Base-by-base conservation (phyloP, 148 eudicot species). In the Heliosperma pusillum region DNA sequence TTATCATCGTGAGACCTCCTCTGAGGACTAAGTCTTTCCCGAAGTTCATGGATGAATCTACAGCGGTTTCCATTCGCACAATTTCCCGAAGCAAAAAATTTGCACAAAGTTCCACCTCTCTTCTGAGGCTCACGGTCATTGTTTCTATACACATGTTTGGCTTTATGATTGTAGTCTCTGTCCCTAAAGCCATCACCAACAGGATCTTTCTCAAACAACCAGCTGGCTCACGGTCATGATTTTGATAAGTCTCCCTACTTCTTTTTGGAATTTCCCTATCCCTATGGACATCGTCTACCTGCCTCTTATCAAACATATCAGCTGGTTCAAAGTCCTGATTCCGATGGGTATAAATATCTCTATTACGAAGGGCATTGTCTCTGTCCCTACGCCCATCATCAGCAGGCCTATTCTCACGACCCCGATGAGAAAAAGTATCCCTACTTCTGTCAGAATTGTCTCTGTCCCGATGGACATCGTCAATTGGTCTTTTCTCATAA, bases 31-130 rank as follows among this genome's bases (percentile, higher is more conserved):
- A 47, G 71, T 63, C 10, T 68, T 64, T 78, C 84, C 50, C 44
- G 75, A 72, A 65, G 60, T 63, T 81, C 80, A 81, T 84, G 87
- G 40, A 83, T 75, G 69, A 78, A 81, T 72, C 75, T 81, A 78
- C 87, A 84, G 44, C 77, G 80, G 15, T 71, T 81, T 68, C 84
- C 87, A 73, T 84, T 78, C 17, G 72, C 71, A 62, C 87, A 84
- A 81, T 76, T 78, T 69, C 87, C 87, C 1, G 84, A 77, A 55
- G 87, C 84, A 76, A 81, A 84, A 70, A 78, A 81, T 70, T 84
- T 84, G 82, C 87, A 84, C 15, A 74, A 24, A 56, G 75, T 44
- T 52, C 65, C 83, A 61, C 42, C 71, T 69, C 78, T 72, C 74
- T 63, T 81, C 44, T 47, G 63, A 45, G 84, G 78, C 63, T 81